phyloP scores from a whole-genome alignment of 192 early-diverging fungal species.

The Piromyces sp. region DNA sequence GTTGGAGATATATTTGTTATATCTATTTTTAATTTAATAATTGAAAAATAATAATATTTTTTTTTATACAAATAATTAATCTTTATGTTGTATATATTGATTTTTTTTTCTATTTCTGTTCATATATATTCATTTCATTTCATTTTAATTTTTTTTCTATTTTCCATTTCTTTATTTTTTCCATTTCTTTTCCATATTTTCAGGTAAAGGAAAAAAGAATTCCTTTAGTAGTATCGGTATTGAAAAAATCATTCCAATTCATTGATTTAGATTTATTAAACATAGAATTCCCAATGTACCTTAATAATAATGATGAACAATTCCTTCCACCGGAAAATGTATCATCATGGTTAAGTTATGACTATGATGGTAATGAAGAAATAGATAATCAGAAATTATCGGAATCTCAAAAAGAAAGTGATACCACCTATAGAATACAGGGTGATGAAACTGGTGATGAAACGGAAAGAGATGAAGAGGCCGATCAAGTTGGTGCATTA shows the following conservation, averaged over 20 bases:
- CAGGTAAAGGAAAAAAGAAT: conserved; percentile 44
- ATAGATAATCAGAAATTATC: not conserved
- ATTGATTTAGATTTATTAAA: conserved; percentile 12
- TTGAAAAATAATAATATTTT: no score
- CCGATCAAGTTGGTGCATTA: not conserved
- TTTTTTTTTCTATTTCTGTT: no score
- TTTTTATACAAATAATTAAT: not conserved
- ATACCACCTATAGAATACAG: not conserved
- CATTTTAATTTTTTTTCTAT: no score
- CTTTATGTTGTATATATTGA: no score
- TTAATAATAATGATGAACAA: not conserved
- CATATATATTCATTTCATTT: no score
- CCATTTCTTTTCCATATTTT: not conserved
- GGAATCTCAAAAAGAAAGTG: not conserved
- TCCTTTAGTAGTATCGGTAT: conserved; percentile 24
- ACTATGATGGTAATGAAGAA: not conserved
- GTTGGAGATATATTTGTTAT: no score
- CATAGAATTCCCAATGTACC: not conserved
- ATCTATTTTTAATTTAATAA: no score
- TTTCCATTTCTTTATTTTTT: no score
- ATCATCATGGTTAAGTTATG: not conserved
- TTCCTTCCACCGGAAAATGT: not conserved
- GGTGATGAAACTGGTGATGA: not conserved
- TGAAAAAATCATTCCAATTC: conserved; percentile 20
- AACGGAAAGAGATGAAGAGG: not conserved